These are phyloP conservation scores for Populus nigra DNA, from an alignment of 345 rosid genomes.

Conservation along the genomic window DNA sequence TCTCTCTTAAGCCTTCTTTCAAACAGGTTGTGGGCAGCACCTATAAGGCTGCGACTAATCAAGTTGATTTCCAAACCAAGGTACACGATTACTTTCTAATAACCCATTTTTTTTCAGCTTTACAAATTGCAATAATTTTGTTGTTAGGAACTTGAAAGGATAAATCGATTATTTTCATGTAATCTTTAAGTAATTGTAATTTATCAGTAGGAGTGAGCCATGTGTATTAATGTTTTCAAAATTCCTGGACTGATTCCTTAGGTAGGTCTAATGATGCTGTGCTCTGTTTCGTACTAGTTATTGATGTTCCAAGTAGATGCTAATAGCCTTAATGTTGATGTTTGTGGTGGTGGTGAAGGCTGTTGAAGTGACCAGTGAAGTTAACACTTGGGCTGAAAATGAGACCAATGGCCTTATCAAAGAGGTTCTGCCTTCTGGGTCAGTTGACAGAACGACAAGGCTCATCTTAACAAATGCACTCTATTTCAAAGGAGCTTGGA, in stretches of 20 bases:
- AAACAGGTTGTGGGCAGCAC: slow-evolving; percentile 46
- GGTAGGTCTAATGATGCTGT: too few relatives aligned
- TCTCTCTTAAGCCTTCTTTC: slow-evolving; percentile 59
- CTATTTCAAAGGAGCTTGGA: slow-evolving; percentile 85
- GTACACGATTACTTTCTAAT: slow-evolving; percentile 17
- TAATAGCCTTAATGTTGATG: background rate
- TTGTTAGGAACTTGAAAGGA: background rate
- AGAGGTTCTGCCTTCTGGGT: slow-evolving; percentile 64
- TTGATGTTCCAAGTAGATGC: background rate
- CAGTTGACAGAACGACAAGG: slow-evolving; percentile 50
- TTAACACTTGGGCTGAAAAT: slow-evolving; percentile 76
- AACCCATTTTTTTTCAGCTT: background rate
- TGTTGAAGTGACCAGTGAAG: slow-evolving; percentile 54
- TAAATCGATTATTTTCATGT: background rate
- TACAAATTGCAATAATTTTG: too few relatives aligned
- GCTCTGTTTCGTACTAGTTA: background rate
- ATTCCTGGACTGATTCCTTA: background rate
- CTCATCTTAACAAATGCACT: slow-evolving; percentile 74
- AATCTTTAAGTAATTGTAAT: too few relatives aligned
- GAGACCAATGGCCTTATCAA: slow-evolving; percentile 68
- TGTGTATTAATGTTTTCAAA: background rate
- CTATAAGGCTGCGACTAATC: slow-evolving; percentile 60
- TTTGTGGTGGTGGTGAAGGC: slow-evolving; percentile 43
- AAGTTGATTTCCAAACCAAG: slow-evolving; percentile 73
- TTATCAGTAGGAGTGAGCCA: too few relatives aligned